Evolutionary conservation across 2,329 filamentous ascomycete genomes (phyloP), one percentile per base, ranked within the genome.

Genomic region (Xylaria sp.): DNA sequence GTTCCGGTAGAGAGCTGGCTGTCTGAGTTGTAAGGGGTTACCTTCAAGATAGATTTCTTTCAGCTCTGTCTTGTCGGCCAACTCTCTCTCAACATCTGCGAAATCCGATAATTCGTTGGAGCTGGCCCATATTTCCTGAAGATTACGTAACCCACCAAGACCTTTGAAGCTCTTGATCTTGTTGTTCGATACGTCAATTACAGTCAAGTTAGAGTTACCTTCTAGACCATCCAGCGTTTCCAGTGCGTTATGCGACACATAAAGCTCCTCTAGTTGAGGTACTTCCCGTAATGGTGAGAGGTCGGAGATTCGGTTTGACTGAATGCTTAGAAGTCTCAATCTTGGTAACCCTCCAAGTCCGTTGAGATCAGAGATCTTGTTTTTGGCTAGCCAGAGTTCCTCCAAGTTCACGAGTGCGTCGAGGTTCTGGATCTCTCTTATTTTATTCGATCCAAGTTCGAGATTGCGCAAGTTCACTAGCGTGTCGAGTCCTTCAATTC

Each of bases 1-100:
- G 82, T 98, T 98, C 77, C 96, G 86, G 81, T 99, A 99, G 70
- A 98, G 82, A 0, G 93, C 92, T n/a, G 92, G 92, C 4, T 88
- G 89, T 64, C 86, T 87, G 69, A 90, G 85, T 82, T 99, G 96
- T 75, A 99, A 80, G 31, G 94, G 95, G 76, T 97, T 98, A 1
- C 94, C 94, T 79, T 99, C 96, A 73, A 99, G 97, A 79, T 99
- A 99, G 12, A 99, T 95, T 0, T 96, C 98, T 69, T 91, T 89
- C 74, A 98, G 82, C 46, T 90, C 83, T 78, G 92, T 84, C 83
- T 97, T 98, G 77, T 96, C 92, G 62, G 83, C 86, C 72, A 99
- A 82, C 75, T 92, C 88, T 65, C 86, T 87, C 82, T 98, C 92
- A 2, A 98, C 88, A 77, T 98, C 94, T 52, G 86, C 84, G 76